phyloP scores from a whole-genome alignment of 2,329 filamentous ascomycete species.

The Thelonectria rubi region DNA sequence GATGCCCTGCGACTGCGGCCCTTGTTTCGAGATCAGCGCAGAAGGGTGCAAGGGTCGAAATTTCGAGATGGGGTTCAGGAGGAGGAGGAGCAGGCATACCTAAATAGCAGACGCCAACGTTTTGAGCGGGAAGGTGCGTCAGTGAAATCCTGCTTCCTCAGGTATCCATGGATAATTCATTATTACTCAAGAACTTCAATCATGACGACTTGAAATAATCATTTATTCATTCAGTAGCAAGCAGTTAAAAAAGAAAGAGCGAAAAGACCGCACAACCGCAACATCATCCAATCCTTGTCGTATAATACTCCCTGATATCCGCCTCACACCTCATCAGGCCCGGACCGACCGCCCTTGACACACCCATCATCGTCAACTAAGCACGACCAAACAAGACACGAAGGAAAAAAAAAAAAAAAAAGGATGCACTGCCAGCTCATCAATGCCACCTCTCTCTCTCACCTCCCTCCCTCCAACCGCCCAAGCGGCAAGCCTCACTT shows the following conservation, averaged over 20 bases:
- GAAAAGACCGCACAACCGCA: background rate
- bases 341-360: slow-evolving; percentile 14
- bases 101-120: no score
- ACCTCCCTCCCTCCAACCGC: background rate
- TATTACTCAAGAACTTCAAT: no score
- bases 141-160: no score
- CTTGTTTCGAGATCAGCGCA: slow-evolving; percentile 42
- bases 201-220: background rate
- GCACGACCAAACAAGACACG: background rate
- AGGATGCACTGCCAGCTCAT: slow-evolving; percentile 23
- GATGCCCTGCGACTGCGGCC: slow-evolving; percentile 22
- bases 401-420: background rate
- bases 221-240: background rate
- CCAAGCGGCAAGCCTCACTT: background rate
- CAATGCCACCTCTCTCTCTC: slow-evolving; percentile 10
- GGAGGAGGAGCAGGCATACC: background rate
- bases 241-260: background rate
- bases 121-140: no score
- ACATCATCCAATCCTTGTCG: slow-evolving; percentile 14
- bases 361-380: slow-evolving; percentile 3
- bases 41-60: slow-evolving; percentile 13
- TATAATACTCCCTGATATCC: slow-evolving; percentile 20
- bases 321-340: background rate
- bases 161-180: background rate
- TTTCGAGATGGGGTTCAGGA: background rate